These are phyloP conservation scores for Coniochaeta sp. DNA, from an alignment of 2,329 filamentous ascomycete genomes.

Conservation along the genomic window DNA sequence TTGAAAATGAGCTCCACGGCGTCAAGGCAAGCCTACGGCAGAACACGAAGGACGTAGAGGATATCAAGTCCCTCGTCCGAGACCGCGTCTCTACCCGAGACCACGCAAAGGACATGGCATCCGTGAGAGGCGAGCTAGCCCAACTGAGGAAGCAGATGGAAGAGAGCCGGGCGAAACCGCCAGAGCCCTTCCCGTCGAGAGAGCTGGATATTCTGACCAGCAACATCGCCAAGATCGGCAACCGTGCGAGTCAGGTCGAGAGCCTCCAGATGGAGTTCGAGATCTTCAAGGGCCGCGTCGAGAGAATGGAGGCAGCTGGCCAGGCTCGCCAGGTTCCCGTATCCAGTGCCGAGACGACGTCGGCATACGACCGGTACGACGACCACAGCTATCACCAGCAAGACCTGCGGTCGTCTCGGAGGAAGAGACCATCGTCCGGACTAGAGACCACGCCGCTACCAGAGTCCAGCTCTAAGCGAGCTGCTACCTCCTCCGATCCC, in stretches of 20 bases:
- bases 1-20: constrained; percentile 14
- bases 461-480: neutral
- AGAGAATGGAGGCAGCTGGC: constrained; percentile 22
- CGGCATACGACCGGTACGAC: neutral
- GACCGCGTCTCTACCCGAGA: constrained; percentile 14
- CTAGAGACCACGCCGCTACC: neutral
- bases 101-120: constrained; percentile 21
- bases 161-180: neutral
- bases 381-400: neutral
- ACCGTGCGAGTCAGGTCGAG: constrained; percentile 29
- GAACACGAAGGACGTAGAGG: constrained; percentile 14
- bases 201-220: constrained; percentile 31
- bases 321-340: neutral
- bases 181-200: constrained; percentile 15
- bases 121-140: constrained; percentile 24
- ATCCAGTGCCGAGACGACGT: neutral
- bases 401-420: neutral
- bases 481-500: neutral
- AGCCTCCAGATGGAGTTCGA: constrained; percentile 33
- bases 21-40: constrained; percentile 16
- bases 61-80: constrained; percentile 12
- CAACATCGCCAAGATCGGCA: constrained; percentile 28
- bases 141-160: constrained; percentile 20
- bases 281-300: constrained; percentile 27
- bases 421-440: neutral